phyloP scores from a whole-genome alignment of 768 basidiomycete genomes.

The Suillus subluteus region DNA sequence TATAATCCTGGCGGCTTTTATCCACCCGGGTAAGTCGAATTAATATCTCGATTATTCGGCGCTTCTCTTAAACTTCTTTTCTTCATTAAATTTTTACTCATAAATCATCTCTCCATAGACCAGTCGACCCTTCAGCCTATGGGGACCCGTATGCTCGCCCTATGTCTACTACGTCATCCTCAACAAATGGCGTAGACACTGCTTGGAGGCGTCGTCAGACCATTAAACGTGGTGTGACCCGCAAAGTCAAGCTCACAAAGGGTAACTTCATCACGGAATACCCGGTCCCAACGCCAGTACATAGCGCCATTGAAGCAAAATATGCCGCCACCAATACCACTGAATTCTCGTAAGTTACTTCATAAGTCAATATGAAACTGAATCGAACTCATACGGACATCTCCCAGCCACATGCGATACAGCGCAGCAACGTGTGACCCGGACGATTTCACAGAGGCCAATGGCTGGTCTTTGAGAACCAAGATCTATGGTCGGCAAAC shows the following conservation, averaged over 20 bases:
- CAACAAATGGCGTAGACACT: slow-evolving; percentile 59
- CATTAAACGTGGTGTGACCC: slow-evolving; percentile 91
- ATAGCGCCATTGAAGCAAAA: slow-evolving; percentile 80
- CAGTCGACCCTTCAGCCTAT: slow-evolving; percentile 59
- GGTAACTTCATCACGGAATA: slow-evolving; percentile 95
- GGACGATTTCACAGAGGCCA: slow-evolving; percentile 80
- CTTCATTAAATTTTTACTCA: slow-evolving; percentile 18
- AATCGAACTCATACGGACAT: neutral
- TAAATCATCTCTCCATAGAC: slow-evolving; percentile 24
- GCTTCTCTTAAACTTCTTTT: slow-evolving; percentile 17
- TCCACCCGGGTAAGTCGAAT: slow-evolving; percentile 64
- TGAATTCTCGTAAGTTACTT: slow-evolving; percentile 81
- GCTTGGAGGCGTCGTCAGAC: slow-evolving; percentile 82
- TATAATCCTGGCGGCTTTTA: slow-evolving; percentile 66
- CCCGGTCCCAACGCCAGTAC: slow-evolving; percentile 82
- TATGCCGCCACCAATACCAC: slow-evolving; percentile 74
- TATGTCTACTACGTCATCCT: slow-evolving; percentile 52
- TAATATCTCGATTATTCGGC: neutral
- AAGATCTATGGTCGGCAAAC: slow-evolving; percentile 89
- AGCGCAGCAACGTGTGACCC: slow-evolving; percentile 92
- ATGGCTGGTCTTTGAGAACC: slow-evolving; percentile 84
- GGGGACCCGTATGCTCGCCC: slow-evolving; percentile 72
- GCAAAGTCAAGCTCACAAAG: slow-evolving; percentile 90
- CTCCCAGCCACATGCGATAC: slow-evolving; percentile 82
- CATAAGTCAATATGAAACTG: neutral